Evolutionary conservation across 148 eudicot genomes (phyloP), one percentile per base, ranked within the genome.

Genomic region (Vaccinium darrowii): DNA sequence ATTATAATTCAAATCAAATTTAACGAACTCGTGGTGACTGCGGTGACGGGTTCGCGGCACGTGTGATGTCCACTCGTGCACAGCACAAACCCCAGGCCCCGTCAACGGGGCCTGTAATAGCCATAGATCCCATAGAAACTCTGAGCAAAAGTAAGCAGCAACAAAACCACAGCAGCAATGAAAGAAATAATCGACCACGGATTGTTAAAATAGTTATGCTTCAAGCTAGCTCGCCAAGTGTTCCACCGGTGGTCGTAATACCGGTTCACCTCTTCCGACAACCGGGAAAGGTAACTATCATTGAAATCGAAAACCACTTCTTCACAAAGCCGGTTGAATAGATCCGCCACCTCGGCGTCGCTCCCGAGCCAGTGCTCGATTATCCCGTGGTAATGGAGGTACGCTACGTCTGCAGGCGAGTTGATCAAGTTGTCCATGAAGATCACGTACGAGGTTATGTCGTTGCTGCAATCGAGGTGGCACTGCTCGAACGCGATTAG

Each of bases 101-200:
- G 13, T 47, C 85, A 84, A 85, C 33, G 76, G 14, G 98, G 98
- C 60, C 71, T 89, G 82, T 95, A 97, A 76, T 88, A 97, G 69
- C 86, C 88, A 76, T 87, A 94, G 27, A 94, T 87, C 0, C 92
- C 86, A 53, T 92, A 95, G 82, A 88, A 92, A 56, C 95, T 96
- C 86, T 96, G 99, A 65, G 88, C 91, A 65, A 86, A 73, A 13
- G 98, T 96, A 23, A 96, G 92, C 74, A 91, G 14, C 82, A 97
- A 51, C 89, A 97, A 87, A 21, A 97, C 81, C 43, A 94, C 95
- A 71, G 96, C 98, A 78, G 98, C 99, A 15, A 94, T 15, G 58
- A 96, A 91, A 4, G 99, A 96, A 69, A 95, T 91, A 18, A 95
- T 84, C 36, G 96, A 93, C 99, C 99, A 96, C 6, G 99, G 99